Percentiles rank a stretch among this genome's conserved stretches.
Evolutionary conservation across 2,329 filamentous ascomycete genomes (phyloP).

Genomic region (Ophiognomonia clavigignenti-juglandacearum): DNA sequence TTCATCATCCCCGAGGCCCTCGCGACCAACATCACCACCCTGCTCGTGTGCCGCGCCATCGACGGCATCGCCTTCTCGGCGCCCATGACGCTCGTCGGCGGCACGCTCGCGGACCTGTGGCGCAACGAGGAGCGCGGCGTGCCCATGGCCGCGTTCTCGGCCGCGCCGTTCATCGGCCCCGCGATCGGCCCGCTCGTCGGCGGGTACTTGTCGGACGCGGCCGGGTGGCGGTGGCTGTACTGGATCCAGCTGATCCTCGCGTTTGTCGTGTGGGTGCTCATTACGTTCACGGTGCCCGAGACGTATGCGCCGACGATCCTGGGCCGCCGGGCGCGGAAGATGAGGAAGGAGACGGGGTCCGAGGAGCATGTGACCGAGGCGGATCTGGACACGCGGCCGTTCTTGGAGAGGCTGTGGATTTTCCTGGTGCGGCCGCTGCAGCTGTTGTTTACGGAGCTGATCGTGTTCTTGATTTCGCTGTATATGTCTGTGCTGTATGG

Average conservation of each 20-base stretch:
- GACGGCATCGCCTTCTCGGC: conserved; percentile 82
- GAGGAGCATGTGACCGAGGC: conserved; percentile 69
- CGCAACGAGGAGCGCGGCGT: conserved; percentile 77
- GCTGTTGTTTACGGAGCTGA: conserved; percentile 77
- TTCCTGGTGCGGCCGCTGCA: conserved; percentile 82
- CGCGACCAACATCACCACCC: conserved; percentile 68
- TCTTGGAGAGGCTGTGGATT: conserved; percentile 63
- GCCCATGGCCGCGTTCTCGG: conserved; percentile 81
- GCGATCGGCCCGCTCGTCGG: conserved; percentile 73
- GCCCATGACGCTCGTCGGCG: conserved; percentile 81
- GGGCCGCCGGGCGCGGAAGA: conserved; percentile 61
- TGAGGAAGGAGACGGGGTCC: conserved; percentile 66
- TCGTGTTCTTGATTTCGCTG: conserved; percentile 76
- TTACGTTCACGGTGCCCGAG: conserved; percentile 85
- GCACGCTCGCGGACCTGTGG: conserved; percentile 81
- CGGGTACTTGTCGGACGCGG: conserved; percentile 66
- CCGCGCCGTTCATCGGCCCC: conserved; percentile 78
- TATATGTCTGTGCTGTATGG: conserved; percentile 84
- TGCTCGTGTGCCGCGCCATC: conserved; percentile 71
- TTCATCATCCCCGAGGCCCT: conserved; percentile 80
- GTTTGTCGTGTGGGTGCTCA: conserved; percentile 64
- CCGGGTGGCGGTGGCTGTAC: conserved; percentile 80
- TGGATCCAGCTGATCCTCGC: conserved; percentile 80
- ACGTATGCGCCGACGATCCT: conserved; percentile 82
- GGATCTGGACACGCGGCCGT: conserved; percentile 68